phyloP scores from a whole-genome alignment of 352 stramenopile species.

The Pythium volutum region DNA sequence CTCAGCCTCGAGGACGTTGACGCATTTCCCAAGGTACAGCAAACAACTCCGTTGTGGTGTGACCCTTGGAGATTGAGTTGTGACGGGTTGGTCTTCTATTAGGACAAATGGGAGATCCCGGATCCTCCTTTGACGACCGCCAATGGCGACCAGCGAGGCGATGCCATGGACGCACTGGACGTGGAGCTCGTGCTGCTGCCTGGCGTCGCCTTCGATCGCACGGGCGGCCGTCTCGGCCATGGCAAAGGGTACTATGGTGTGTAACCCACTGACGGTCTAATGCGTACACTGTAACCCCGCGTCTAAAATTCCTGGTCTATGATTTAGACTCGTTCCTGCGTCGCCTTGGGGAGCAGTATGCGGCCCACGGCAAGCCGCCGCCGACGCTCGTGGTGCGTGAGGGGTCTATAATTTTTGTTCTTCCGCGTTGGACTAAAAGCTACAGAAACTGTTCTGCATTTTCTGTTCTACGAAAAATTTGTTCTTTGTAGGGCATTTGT shows the following conservation, averaged over 20 bases:
- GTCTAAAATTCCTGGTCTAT: background rate
- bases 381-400: conserved; percentile 63
- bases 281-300: background rate
- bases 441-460: background rate
- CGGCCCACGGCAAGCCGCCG: conserved; percentile 29
- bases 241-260: conserved; percentile 88
- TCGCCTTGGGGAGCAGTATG: conserved; percentile 49
- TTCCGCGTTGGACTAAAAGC: background rate
- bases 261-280: background rate
- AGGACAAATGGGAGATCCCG: conserved; percentile 89
- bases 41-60: no score
- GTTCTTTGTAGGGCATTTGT: conserved; percentile 51
- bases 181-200: conserved; percentile 82
- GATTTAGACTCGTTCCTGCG: conserved; percentile 67
- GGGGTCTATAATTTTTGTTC: background rate
- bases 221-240: conserved; percentile 78
- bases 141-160: conserved; percentile 28
- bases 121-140: conserved; percentile 48
- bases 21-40: conserved; percentile 84
- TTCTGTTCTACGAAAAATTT: background rate
- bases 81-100: no score
- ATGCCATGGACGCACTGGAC: conserved; percentile 45
- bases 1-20: conserved; percentile 62
- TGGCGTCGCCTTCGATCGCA: conserved; percentile 76
- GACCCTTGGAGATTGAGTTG: background rate